Conservation (phyloP, 2,329 filamentous ascomycete genomes). For the Penicillium sp. region DNA sequence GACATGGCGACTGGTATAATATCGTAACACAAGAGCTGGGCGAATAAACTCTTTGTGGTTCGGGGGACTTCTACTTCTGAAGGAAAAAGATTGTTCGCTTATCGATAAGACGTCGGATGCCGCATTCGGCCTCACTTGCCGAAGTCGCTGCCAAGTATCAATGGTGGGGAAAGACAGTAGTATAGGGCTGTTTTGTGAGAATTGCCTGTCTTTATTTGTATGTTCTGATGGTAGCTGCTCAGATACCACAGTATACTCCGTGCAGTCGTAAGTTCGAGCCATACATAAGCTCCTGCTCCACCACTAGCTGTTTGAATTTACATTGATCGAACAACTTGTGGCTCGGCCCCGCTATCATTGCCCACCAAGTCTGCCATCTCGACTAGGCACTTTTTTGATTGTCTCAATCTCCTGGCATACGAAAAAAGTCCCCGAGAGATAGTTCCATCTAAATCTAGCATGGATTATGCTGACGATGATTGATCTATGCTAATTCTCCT, state of each 20-base stretch:
- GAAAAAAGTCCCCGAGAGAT: too few relatives aligned
- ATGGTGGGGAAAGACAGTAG: not conserved
- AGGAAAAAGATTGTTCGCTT: conserved; percentile 39
- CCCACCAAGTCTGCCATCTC: too few relatives aligned
- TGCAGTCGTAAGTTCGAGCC: too few relatives aligned
- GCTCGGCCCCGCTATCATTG: too few relatives aligned
- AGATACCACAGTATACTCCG: too few relatives aligned
- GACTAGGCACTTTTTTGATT: too few relatives aligned
- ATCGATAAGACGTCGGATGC: conserved; percentile 39
- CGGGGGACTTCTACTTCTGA: conserved; percentile 15
- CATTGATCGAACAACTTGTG: too few relatives aligned
- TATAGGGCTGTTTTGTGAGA: not conserved
- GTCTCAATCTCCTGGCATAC: too few relatives aligned
- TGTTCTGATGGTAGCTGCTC: too few relatives aligned
- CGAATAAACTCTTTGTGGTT: conserved; percentile 7
- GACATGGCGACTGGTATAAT: conserved; percentile 30
- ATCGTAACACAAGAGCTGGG: conserved; percentile 9
- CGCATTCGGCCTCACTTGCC: conserved; percentile 31
- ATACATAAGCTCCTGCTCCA: too few relatives aligned
- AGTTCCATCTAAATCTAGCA: not conserved
- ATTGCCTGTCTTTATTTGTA: not conserved
- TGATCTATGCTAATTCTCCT: not conserved
- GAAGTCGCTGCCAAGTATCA: conserved; percentile 3
- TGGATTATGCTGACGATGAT: not conserved
- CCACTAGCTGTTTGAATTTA: too few relatives aligned